Evolutionary conservation across 1,284 basidiomycete genomes (phyloP), one percentile per base, ranked within the genome.

Genomic region (Malassezia equina): DNA sequence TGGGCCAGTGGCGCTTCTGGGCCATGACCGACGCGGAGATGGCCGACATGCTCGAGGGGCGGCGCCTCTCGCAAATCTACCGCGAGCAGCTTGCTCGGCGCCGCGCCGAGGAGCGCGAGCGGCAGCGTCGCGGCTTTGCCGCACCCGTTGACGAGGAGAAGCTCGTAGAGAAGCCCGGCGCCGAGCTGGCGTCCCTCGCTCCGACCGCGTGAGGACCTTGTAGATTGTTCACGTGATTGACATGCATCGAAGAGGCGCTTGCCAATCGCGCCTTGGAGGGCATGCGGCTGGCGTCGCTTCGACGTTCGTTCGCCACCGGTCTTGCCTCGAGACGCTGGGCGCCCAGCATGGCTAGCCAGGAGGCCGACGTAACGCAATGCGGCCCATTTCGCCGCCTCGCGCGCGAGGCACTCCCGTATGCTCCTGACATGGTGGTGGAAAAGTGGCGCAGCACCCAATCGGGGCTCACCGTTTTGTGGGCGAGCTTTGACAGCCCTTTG

Each of bases 361-460:
- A 39, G 40, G 19, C 47, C 21, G 23, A 34, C 44, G 47, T 17
- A 9, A 42, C 33, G n/a, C 25, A 45, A 28, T 50, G 65, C 41
- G 86, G 83, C 50, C 87, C 88, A 70, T 90, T 89, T 66, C 85
- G 89, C 73, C 80, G 89, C 33, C 76, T 89, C 60, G 83, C 82
- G 67, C 79, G 80, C 29, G 76, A 87, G 65, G 81, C 84, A 64
- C 78, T 88, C 32, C 82, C 83, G 64, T 87, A 83, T 61, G 83
- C 84, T 3, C 69, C 70, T 2, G 85, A 87, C 63, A 82, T 89
- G 55, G 77, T 79, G 28, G 79, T 90, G 45, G 86, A 86, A 12
- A 90, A 88, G 75, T 90, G 88, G 88, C 81, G 80, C 67, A 90
- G 88, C 64, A 80, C 84, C 59, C 77, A 80, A 44, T 86, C 86